Conservation (phyloP, 2,329 filamentous ascomycete species). For the Penicillium palitans region DNA sequence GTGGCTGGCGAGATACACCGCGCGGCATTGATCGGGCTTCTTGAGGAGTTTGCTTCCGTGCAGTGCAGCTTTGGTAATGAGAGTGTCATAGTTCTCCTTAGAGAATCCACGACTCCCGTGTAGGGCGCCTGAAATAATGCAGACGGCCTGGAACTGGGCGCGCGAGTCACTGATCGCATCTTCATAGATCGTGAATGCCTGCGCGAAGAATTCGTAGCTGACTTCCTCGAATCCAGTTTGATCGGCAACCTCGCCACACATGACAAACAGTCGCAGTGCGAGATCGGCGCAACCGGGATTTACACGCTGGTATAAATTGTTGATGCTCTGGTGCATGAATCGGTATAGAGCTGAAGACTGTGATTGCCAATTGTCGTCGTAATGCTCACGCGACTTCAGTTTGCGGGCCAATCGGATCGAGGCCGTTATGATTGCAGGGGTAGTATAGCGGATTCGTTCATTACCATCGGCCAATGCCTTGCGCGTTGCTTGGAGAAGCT, state of each 20-base stretch:
- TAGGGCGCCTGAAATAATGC: conserved; percentile 84
- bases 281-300: conserved; percentile 81
- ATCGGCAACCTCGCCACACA: conserved; percentile 89
- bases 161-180: conserved; percentile 93
- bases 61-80: conserved; percentile 96
- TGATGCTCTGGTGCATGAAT: conserved; percentile 87
- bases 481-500: conserved; percentile 80
- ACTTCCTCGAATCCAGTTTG: conserved; percentile 92
- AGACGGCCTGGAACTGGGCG: conserved; percentile 97
- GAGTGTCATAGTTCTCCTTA: conserved; percentile 96
- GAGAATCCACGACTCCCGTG: conserved; percentile 88
- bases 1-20: conserved; percentile 94
- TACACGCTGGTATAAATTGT: conserved; percentile 82
- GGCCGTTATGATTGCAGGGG: conserved; percentile 84
- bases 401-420: conserved; percentile 85
- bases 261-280: conserved; percentile 82
- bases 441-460: conserved; percentile 94
- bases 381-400: conserved; percentile 89
- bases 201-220: conserved; percentile 96
- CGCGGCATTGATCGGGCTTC: conserved; percentile 96
- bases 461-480: conserved; percentile 90
- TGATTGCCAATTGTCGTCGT: conserved; percentile 70
- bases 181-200: conserved; percentile 97
- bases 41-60: conserved; percentile 96
- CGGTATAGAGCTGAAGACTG: conserved; percentile 85